Evolutionary conservation across 495 filamentous ascomycete species (phyloP), one percentile per base, ranked within the genome.

Genomic region (Aspergillus sclerotioniger): DNA sequence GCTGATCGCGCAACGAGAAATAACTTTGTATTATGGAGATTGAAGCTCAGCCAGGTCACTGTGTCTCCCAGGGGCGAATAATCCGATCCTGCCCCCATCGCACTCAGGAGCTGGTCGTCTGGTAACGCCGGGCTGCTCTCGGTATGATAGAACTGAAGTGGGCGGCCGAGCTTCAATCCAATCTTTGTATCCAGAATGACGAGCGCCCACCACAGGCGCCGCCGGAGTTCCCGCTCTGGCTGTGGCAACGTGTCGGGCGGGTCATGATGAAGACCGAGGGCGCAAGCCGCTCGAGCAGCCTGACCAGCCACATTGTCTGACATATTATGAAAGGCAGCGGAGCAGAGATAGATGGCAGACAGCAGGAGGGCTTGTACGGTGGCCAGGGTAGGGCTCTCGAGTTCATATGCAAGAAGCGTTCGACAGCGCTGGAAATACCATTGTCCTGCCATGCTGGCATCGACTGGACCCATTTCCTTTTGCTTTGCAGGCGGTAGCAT

Each of bases 301-400:
- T 74, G 60, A 16, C 66, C 71, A 1, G 73, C 43, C 1, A 69
- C 58, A 56, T 57, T 70, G 55, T 82, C 63, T 6, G 72, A 71
- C 71, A 77, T 81, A 56, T 81, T 84, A 17, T 77, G 76, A 54
- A 79, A 82, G 10, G 75, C 76, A 0, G 70, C 79, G 33, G 66
- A 64, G 48, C 63, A 74, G 3, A 82, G 65, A 61, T 80, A 82
- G 9, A 81, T 62, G 12, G 71, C 63, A 15, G 63, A 74, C 8
- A 76, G 60, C 17, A 81, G 65, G 53, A 81, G 72, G 57, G 76
- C 78, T 62, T 85, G 82, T 20, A 85, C 57, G 0, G 80, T 82
- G 37, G 71, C 66, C 25, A 83, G 62, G 0, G 78, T 73, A 1
- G 79, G 80, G 25, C 70, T 77, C 61, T 85, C 80, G 7, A 77